Evolutionary conservation across 2,329 filamentous ascomycete genomes (phyloP).

Genomic region (Cercospora brassicicola): DNA sequence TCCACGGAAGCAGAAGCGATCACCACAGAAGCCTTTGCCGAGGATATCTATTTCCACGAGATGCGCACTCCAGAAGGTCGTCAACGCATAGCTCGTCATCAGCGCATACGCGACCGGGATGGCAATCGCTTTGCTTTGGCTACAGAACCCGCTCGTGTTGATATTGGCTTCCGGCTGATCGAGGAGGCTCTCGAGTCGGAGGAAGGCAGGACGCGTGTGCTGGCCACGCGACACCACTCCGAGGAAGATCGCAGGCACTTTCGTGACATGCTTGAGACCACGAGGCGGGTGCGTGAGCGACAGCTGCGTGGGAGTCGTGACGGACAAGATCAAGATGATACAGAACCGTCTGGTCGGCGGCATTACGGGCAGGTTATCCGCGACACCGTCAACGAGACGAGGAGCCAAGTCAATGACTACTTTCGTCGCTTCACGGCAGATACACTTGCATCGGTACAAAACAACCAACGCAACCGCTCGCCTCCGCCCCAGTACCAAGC

Average conservation of each 20-base stretch:
- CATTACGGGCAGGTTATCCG: constrained; percentile 23
- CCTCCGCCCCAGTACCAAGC: constrained; percentile 32
- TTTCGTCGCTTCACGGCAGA: constrained; percentile 29
- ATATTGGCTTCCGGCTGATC: constrained; percentile 38
- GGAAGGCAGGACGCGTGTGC: constrained; percentile 32
- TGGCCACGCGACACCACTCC: constrained; percentile 21
- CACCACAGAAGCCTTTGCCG: constrained; percentile 32
- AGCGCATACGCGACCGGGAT: constrained; percentile 39
- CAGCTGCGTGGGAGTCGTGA: constrained; percentile 1
- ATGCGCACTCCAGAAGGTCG: constrained; percentile 31
- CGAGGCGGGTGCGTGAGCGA: neutral
- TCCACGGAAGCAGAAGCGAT: constrained; percentile 34
- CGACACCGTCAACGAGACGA: constrained; percentile 21
- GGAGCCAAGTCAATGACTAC: constrained; percentile 28
- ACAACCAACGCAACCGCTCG: constrained; percentile 12
- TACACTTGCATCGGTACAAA: constrained; percentile 9
- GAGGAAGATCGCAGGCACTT: constrained; percentile 11
- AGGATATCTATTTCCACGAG: constrained; percentile 35
- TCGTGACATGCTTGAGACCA: constrained; percentile 15
- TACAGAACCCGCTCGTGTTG: constrained; percentile 29
- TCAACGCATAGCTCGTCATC: constrained; percentile 29
- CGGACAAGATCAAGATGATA: neutral
- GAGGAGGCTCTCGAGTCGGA: constrained; percentile 35
- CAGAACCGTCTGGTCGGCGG: constrained; percentile 21
- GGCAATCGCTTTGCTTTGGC: constrained; percentile 32